phyloP scores from a whole-genome alignment of 169 alveolate genomes.

The Plasmodium relictum region DNA sequence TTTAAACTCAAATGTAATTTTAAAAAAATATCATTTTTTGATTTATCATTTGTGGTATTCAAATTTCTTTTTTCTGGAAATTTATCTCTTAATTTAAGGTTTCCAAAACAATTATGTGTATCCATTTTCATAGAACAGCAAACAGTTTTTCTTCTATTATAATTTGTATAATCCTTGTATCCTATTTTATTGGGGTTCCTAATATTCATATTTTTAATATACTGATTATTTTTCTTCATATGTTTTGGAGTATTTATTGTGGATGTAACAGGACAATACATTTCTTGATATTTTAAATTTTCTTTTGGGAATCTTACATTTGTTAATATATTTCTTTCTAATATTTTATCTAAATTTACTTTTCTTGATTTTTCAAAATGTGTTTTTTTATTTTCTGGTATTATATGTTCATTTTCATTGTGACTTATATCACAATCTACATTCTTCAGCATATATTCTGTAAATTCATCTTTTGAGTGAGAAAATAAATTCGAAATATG shows the following conservation, averaged over 20 bases:
- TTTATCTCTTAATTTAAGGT: neutral
- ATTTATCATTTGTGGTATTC: neutral
- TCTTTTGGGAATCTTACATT: neutral
- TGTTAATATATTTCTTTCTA: neutral
- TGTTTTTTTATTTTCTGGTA: neutral
- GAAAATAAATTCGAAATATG: slow-evolving; percentile 33
- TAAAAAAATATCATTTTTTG: neutral
- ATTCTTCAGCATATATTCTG: slow-evolving; percentile 6
- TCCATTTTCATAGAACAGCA: slow-evolving; percentile 42
- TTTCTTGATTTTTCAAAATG: neutral
- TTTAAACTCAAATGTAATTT: neutral
- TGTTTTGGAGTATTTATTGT: neutral
- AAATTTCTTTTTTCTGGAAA: neutral
- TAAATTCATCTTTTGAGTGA: slow-evolving; percentile 37
- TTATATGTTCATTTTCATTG: neutral
- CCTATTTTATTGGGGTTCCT: neutral
- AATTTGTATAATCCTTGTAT: neutral
- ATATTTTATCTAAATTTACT: neutral
- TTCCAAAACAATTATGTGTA: neutral
- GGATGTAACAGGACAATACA: neutral
- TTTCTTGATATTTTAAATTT: neutral
- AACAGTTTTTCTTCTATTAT: slow-evolving; percentile 5
- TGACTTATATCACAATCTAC: neutral
- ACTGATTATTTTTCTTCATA: neutral
- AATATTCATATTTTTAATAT: neutral